Conservation (phyloP, 495 filamentous ascomycete species). For the Penicillium psychrofluorescens region DNA sequence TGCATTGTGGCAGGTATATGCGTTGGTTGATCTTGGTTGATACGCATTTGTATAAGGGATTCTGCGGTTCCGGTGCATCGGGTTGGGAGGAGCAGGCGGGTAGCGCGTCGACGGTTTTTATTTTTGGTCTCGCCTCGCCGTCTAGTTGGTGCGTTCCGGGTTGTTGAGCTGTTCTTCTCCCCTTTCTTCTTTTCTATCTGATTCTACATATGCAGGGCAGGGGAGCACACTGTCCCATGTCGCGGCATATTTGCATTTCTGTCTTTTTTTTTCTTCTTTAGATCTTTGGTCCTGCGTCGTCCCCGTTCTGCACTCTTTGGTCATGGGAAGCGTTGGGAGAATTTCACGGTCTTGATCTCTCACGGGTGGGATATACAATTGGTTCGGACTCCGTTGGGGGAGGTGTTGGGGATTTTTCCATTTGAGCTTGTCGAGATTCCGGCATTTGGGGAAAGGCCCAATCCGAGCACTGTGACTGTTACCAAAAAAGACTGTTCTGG, state of each 20-base stretch:
- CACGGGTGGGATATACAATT: constrained; percentile 38
- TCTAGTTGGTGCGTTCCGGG: constrained; percentile 20
- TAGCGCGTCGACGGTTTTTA: constrained; percentile 35
- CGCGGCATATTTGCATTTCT: constrained; percentile 18
- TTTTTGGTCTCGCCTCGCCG: constrained; percentile 24
- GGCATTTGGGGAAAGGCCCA: constrained; percentile 3
- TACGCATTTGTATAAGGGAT: constrained; percentile 47
- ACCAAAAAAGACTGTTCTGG: constrained; percentile 30
- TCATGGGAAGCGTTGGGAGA: constrained; percentile 41
- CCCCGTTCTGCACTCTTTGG: constrained; percentile 34
- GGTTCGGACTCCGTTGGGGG: constrained; percentile 38
- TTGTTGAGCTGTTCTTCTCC: not conserved
- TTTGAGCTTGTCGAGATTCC: constrained; percentile 26
- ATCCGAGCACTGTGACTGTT: no score
- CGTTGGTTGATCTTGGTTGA: constrained; percentile 55
- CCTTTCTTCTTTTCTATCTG: constrained; percentile 18
- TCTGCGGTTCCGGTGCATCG: constrained; percentile 44
- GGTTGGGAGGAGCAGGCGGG: constrained; percentile 46
- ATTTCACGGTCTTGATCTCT: constrained; percentile 39
- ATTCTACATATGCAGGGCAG: constrained; percentile 11
- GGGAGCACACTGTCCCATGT: no score
- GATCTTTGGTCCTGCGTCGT: constrained; percentile 30
- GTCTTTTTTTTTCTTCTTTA: constrained; percentile 36
- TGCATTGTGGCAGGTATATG: constrained; percentile 45
- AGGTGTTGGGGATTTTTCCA: constrained; percentile 38